Base-by-base conservation (phyloP, 805 yeast species). In the Saccharomycopsis lassenensis region DNA sequence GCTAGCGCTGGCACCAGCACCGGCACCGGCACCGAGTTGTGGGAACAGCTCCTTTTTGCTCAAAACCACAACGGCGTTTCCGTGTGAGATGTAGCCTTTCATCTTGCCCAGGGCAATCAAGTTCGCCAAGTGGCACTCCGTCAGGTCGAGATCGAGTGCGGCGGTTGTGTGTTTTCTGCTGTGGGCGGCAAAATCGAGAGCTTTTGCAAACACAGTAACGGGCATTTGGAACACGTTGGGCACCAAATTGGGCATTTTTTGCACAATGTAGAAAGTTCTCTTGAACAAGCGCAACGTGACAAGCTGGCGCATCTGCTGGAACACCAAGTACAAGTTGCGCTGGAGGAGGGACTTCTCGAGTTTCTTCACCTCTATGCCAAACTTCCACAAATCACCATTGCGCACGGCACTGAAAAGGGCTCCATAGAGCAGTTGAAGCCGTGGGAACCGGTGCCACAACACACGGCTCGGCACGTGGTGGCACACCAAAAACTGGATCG, bases 1-100 rank as follows among this genome's bases (percentile, higher is more conserved):
- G n/a, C n/a, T n/a, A n/a, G n/a, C n/a, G n/a, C n/a, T n/a, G n/a
- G n/a, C n/a, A n/a, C n/a, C n/a, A n/a, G n/a, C n/a, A n/a, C n/a
- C n/a, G n/a, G n/a, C n/a, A n/a, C n/a, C n/a, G n/a, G n/a, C n/a
- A n/a, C 29, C 14, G 7, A 26, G 55, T 22, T 46, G 49, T 2
- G 91, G 93, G 52, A 85, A 85, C 2, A 94, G 77, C 18, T 71
- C 72, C 12, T 63, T 69, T 54, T 79, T 83, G 52, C 91, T 77
- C 37, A 85, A 56, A 7, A 86, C 95, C 14, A 83, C 61, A 34
- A 82, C 79, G 27, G 71, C 61, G 49, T 81, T 75, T 3, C 76
- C 68, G 51, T 84, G 91, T 4, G 94, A 80, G 11, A 86, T 55
- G 54, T 86, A 86, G 0, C 95, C 95, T 55, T 80, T 84, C 31